Conservation (phyloP, 345 rosid genomes). For the Luvunga scandens region DNA sequence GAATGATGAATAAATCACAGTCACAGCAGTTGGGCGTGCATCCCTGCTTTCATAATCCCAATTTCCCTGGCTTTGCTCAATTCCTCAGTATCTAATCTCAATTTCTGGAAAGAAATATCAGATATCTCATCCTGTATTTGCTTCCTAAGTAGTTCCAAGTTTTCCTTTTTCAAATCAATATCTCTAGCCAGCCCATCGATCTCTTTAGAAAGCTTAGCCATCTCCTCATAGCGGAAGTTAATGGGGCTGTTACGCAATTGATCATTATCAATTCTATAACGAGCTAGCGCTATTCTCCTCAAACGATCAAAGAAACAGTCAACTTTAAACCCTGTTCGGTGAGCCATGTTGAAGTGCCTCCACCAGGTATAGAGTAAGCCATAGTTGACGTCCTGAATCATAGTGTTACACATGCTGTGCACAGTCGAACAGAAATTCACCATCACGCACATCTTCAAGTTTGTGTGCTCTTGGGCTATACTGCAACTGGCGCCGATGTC, state of each 20-base stretch:
- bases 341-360: not conserved
- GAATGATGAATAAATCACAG: no score
- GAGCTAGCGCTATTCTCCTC: not conserved
- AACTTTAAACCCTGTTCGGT: not conserved
- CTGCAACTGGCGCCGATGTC: not conserved
- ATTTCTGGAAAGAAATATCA: not conserved
- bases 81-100: not conserved
- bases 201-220: not conserved
- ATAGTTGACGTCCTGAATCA: not conserved
- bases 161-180: not conserved
- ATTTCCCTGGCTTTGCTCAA: not conserved
- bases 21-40: not conserved
- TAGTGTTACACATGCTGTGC: not conserved
- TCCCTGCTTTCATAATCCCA: not conserved
- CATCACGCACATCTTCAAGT: not conserved
- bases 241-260: no score
- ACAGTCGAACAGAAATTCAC: not conserved
- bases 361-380: not conserved
- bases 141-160: not conserved
- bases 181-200: not conserved
- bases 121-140: not conserved
- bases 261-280: not conserved
- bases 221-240: not conserved
- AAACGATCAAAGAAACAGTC: not conserved
- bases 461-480: not conserved